Evolutionary conservation across 139 green algal species (phyloP).

Genomic region (Nannochloris sp.): DNA sequence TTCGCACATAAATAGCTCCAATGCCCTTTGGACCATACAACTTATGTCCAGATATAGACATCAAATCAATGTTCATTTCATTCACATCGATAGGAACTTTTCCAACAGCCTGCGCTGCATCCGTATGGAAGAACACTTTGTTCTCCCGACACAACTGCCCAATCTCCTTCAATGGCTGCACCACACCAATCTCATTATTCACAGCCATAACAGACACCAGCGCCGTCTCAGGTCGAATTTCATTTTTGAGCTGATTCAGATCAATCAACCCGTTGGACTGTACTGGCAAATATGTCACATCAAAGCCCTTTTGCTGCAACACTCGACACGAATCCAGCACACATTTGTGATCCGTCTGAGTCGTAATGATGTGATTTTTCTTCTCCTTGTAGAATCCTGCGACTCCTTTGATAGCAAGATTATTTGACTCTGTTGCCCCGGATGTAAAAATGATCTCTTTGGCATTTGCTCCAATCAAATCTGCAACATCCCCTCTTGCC

Average conservation of each 20-base stretch:
- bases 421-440: constrained; percentile 97
- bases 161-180: constrained; percentile 90
- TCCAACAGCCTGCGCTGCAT: constrained; percentile 82
- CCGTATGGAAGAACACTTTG: constrained; percentile 94
- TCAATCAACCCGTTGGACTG: constrained; percentile 75
- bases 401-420: constrained; percentile 94
- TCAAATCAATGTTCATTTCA: constrained; percentile 77
- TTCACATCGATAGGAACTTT: constrained; percentile 94
- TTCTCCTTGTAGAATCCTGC: constrained; percentile 87
- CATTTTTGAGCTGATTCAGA: constrained; percentile 61
- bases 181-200: constrained; percentile 97
- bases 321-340: constrained; percentile 92
- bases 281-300: constrained; percentile 95
- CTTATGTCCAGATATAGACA: constrained; percentile 95
- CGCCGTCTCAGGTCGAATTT: constrained; percentile 80
- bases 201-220: constrained; percentile 87
- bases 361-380: constrained; percentile 95
- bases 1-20: constrained; percentile 92
- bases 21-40: constrained; percentile 97
- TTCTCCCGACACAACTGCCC: constrained; percentile 66
- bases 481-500: constrained; percentile 73
- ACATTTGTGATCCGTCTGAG: constrained; percentile 83
- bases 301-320: constrained; percentile 82
- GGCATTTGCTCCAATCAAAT: constrained; percentile 78
- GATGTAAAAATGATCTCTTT: constrained; percentile 99